Evolutionary conservation across 192 early-diverging fungal species (phyloP).

Genomic region (Linnemannia zychae): DNA sequence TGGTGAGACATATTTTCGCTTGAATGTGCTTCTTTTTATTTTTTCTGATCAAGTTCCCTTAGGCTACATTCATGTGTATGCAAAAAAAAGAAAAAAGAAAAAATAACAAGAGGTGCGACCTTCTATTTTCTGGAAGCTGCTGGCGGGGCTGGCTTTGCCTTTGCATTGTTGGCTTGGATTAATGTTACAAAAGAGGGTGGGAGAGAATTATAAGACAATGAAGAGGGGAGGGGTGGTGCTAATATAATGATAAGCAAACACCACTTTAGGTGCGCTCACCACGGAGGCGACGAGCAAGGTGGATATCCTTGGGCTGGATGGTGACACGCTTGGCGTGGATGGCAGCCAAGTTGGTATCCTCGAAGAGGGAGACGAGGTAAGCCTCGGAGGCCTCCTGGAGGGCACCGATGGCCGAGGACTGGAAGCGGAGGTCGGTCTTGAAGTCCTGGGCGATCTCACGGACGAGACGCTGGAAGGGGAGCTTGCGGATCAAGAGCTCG

Average conservation of each 20-base stretch:
- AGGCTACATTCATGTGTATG: background rate
- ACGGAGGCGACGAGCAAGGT: constrained; percentile 96
- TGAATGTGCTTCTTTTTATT: constrained; percentile 13
- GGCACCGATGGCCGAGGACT: constrained; percentile 96
- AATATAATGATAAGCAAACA: background rate
- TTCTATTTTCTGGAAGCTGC: constrained; percentile 16
- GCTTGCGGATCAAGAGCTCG: constrained; percentile 93
- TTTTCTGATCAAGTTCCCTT: background rate
- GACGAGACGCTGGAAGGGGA: constrained; percentile 96
- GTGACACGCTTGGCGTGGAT: constrained; percentile 99
- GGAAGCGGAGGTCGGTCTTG: constrained; percentile 99
- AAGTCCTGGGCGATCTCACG: constrained; percentile 99
- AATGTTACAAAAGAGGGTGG: constrained; percentile 50
- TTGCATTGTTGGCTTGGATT: constrained; percentile 2
- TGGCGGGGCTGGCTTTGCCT: background rate
- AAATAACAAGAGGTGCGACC: background rate
- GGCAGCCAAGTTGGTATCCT: constrained; percentile 99
- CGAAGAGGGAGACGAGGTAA: constrained; percentile 91
- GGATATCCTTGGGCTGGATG: constrained; percentile 99
- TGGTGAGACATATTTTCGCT: background rate
- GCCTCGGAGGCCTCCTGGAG: constrained; percentile 76
- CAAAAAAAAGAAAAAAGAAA: constrained; percentile 15
- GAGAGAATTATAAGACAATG: constrained; percentile 33
- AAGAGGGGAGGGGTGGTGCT: background rate
- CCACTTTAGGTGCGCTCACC: constrained; percentile 85